Evolutionary conservation across 345 rosid genomes (phyloP), one percentile per base, ranked within the genome.

Genomic region (Camelina hispida): DNA sequence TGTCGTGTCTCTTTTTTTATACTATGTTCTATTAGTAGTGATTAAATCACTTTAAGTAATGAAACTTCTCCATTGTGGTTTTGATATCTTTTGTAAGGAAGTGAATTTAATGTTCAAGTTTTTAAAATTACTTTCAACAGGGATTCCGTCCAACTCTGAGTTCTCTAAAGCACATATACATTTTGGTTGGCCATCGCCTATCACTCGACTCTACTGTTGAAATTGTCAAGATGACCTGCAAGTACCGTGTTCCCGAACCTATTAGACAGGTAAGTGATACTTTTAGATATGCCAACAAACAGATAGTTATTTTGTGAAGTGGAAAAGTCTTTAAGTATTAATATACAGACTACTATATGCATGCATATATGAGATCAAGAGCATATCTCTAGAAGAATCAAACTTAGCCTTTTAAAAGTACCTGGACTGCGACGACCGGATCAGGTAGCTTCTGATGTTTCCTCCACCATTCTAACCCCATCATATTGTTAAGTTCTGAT

Each of bases 351-450:
- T 68, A 56, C 15, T 44, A 40, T 66, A 70, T 62, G 72, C 78
- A 92, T 94, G 96, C 96, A 79, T 93, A 93, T 80, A 84, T 86
- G 54, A 90, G 86, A 81, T 90, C 94, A 62, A 87, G 94, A 76
- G 85, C 76, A 48, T 82, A 82, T 80, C 81, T 92, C 40, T 87
- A 57, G 69, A 83, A 80, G 78, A 82, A 74, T 78, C 78, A 77
- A 75, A 71, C 75, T 16, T 56, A 59, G 69, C 67, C 76, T 66
- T 68, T 47, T 68, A 62, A 57, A 68, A 72, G 42, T 72, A 66
- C 58, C 9, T 22, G 70, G 23, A 18, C 40, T 40, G 52, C 57
- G 1, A 40, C 12, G 2, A 38, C 28, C 9, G 32, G 51, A 51
- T 20, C 43, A 59, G 43, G 79, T 69, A 76, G 69, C 42, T 52